phyloP scores from a whole-genome alignment of 148 eudicot genomes.

The Cornus controversa region DNA sequence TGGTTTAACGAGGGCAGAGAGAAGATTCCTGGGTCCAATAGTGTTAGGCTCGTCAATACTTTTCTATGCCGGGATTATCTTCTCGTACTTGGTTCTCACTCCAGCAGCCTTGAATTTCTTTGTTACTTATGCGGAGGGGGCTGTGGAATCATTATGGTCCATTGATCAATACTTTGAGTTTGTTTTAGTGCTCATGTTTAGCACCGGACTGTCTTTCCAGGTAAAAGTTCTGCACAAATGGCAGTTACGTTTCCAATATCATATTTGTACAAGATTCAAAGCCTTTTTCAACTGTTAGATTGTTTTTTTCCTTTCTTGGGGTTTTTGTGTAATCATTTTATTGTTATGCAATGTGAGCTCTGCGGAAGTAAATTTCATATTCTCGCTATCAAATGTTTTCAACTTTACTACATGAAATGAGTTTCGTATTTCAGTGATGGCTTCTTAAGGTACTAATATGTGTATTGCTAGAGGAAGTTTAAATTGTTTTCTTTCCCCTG shows the following conservation, averaged over 20 bases:
- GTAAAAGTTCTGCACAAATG: conserved; percentile 28
- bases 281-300: background rate
- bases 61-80: conserved; percentile 78
- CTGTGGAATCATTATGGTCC: conserved; percentile 95
- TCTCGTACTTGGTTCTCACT: conserved; percentile 90
- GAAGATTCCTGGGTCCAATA: conserved; percentile 87
- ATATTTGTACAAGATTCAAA: background rate
- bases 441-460: no score
- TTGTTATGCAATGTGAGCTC: background rate
- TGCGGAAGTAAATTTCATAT: background rate
- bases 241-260: background rate
- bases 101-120: conserved; percentile 99
- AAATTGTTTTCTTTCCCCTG: no score
- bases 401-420: background rate
- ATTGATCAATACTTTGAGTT: conserved; percentile 98
- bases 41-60: conserved; percentile 90
- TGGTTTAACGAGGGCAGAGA: conserved; percentile 83
- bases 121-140: conserved; percentile 92
- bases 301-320: background rate
- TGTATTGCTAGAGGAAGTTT: no score
- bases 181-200: conserved; percentile 91
- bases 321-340: background rate
- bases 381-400: background rate
- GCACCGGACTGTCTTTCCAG: conserved; percentile 98
- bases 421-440: background rate